Conservation (phyloP, 768 basidiomycete species). For the Pleurotus sapidus region DNA sequence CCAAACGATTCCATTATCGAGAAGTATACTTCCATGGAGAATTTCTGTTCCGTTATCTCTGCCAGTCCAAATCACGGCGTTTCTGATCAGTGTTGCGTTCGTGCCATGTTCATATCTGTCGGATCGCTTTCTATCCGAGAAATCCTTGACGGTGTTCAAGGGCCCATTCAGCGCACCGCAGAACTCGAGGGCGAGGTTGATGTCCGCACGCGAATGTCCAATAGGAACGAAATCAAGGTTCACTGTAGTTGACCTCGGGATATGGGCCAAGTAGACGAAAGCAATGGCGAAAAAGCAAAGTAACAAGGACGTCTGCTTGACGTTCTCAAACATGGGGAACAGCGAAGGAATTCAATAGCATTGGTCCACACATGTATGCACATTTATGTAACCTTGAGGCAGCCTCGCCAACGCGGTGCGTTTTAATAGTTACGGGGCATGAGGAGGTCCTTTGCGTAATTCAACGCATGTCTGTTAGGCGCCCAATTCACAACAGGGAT, state of each 20-base stretch:
- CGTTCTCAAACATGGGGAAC: not conserved
- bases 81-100: conserved; percentile 58
- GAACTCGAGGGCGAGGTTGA: not conserved
- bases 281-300: not conserved
- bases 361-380: not conserved
- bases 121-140: conserved; percentile 29
- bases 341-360: not conserved
- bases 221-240: not conserved
- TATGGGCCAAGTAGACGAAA: not conserved
- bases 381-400: conserved; percentile 4
- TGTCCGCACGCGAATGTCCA: not conserved
- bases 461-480: too few relatives aligned
- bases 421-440: not conserved
- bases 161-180: not conserved
- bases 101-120: conserved; percentile 68
- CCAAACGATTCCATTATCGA: conserved; percentile 58
- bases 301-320: not conserved
- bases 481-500: too few relatives aligned
- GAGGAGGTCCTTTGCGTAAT: too few relatives aligned
- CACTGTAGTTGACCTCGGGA: not conserved
- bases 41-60: conserved; percentile 51
- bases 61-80: conserved; percentile 70
- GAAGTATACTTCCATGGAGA: conserved; percentile 52
- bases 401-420: not conserved
- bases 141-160: not conserved